phyloP scores from a whole-genome alignment of 441 rosid genomes.

The Arabidopsis lyrata region DNA sequence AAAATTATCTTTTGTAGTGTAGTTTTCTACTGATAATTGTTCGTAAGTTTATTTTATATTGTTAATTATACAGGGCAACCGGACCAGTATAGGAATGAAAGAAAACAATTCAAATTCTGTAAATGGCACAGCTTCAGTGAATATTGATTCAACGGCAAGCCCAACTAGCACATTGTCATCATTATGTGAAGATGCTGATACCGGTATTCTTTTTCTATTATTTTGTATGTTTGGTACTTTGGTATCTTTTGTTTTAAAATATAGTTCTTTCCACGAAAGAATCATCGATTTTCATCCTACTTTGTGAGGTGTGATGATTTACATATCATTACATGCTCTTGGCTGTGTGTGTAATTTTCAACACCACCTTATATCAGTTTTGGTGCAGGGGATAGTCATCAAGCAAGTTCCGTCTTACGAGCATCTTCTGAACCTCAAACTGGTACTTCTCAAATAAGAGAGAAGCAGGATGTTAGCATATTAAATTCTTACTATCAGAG shows the following conservation, averaged over 20 bases:
- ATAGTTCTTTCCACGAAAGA: conserved; percentile 17
- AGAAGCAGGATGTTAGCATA: conserved; percentile 44
- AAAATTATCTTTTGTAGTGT: conserved; percentile 5
- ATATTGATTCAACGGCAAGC: conserved; percentile 76
- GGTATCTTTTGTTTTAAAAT: conserved; percentile 8
- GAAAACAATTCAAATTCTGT: conserved; percentile 54
- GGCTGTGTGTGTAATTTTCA: conserved; percentile 19
- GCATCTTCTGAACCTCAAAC: conserved; percentile 49
- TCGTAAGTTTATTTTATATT: conserved; percentile 16
- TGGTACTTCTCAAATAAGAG: conserved; percentile 46
- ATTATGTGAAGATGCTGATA: conserved; percentile 84
- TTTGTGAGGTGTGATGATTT: conserved; percentile 23
- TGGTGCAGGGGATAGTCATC: conserved; percentile 79
- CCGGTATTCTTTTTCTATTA: conserved; percentile 59
- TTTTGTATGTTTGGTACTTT: conserved; percentile 29
- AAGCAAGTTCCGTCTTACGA: conserved; percentile 53
- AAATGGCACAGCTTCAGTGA: conserved; percentile 62
- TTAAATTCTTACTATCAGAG: conserved; percentile 42
- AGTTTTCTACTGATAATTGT: conserved; percentile 12
- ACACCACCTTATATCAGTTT: conserved; percentile 40
- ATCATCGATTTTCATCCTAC: conserved; percentile 6
- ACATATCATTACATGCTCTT: conserved; percentile 26
- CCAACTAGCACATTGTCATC: conserved; percentile 82
- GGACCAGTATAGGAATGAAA: conserved; percentile 59
- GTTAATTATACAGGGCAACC: conserved; percentile 62